Conservation (phyloP, 345 rosid species). For the Boechera divaricarpa region DNA sequence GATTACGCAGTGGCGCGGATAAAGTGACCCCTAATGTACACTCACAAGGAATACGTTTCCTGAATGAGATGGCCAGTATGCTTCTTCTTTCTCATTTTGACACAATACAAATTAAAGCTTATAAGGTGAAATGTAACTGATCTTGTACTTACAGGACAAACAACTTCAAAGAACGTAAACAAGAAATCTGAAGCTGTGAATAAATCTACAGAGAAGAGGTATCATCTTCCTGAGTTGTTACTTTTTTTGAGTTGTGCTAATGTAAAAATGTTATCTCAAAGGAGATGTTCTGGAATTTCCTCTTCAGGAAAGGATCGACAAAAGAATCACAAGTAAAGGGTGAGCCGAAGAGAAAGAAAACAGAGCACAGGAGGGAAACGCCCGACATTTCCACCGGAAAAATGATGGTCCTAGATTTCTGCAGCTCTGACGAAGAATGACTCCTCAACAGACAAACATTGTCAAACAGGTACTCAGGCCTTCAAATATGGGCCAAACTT, state of each 20-base stretch:
- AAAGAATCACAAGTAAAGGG: slow-evolving; percentile 43
- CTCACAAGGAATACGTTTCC: slow-evolving; percentile 93
- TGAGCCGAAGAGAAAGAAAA: slow-evolving; percentile 60
- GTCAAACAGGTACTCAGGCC: slow-evolving; percentile 9
- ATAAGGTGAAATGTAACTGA: slow-evolving; percentile 20
- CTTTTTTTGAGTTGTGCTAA: slow-evolving; percentile 19
- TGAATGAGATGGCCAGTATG: slow-evolving; percentile 79
- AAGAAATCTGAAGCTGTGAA: slow-evolving; percentile 49
- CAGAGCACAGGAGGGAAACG: slow-evolving; percentile 28
- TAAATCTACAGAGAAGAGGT: slow-evolving; percentile 62
- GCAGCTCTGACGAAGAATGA: slow-evolving; percentile 77
- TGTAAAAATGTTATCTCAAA: neutral
- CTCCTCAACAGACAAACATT: slow-evolving; percentile 2
- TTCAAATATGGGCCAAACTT: neutral
- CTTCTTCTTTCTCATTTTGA: slow-evolving; percentile 24
- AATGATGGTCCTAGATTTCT: slow-evolving; percentile 69
- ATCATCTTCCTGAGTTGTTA: slow-evolving; percentile 24
- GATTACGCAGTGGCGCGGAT: slow-evolving; percentile 67
- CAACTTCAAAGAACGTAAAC: slow-evolving; percentile 41
- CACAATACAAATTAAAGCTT: neutral
- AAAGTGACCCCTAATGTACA: slow-evolving; percentile 83
- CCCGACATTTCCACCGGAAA: slow-evolving; percentile 44
- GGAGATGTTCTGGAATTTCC: slow-evolving; percentile 24
- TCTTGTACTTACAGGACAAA: slow-evolving; percentile 52
- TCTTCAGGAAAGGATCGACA: slow-evolving; percentile 61